Base-by-base conservation (phyloP, 306 rosid species). In the Vachellia collinsii region DNA sequence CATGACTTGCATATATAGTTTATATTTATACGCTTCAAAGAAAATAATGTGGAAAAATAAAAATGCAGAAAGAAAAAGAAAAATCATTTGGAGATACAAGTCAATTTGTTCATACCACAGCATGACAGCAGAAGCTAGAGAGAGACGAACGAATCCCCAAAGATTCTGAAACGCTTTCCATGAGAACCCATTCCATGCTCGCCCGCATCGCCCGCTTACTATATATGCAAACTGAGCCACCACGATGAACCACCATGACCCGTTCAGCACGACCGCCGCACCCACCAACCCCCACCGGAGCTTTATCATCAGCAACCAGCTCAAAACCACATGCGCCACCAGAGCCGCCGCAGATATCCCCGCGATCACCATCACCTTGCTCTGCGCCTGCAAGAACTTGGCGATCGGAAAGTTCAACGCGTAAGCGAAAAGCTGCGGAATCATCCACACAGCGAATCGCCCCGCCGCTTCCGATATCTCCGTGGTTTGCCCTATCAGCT, bases 281-380 rank as follows among this genome's bases (percentile, higher is more conserved):
- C 99, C 97, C 1, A 75, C 93, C 39, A 94, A 58, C 0, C 97
- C 97, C 98, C 94, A 94, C 11, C 81, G 76, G 6, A 91, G 38
- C 44, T 86, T 53, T 83, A 91, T 7, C 88, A 91, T 91, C 4
- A 94, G 70, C 34, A 94, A 50, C 99, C 99, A 93, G 79, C 96
- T 93, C 29, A 93, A 77, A 6, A 88, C 2, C 4, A 85, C 54
- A 88, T 94, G 99, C 1, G 90, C 23, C 5, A 86, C 82, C 87
- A 95, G 80, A 47, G 69, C 87, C 47, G 38, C 91, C 7, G 82
- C 90, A 0, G 98, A 20, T 14, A 95, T 93, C 69, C 76, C 79
- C 10, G 99, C 92, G 93, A 95, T 95, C 14, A 72, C 98, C 97
- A 90, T 90, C 44, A 95, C 89, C 90, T 81, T 93, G 89, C 99